These are phyloP conservation scores for Vanilla planifolia DNA, from an alignment of 106 monocot genomes.

Conservation along the genomic window DNA sequence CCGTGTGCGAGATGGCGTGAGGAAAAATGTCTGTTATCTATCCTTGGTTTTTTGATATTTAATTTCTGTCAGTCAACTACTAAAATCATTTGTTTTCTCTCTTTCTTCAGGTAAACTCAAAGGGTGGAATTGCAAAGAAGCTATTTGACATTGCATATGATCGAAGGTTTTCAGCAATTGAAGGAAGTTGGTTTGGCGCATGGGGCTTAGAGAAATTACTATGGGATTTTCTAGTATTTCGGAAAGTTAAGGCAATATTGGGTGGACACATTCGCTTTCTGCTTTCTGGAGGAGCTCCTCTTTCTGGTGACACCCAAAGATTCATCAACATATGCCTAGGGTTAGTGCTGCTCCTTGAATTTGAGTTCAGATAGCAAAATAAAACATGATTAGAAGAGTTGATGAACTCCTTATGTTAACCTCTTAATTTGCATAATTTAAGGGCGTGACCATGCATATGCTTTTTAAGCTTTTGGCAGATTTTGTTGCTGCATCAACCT, in stretches of 20 bases:
- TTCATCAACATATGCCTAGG: conserved; percentile 98
- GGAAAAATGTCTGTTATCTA: conserved; percentile 65
- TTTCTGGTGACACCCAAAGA: conserved; percentile 94
- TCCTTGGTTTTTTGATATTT: background rate
- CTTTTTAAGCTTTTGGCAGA: no score
- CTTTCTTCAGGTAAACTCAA: conserved; percentile 73
- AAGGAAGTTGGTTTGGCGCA: conserved; percentile 99
- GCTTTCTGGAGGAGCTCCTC: conserved; percentile 95
- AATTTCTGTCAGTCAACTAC: background rate
- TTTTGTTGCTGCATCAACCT: no score
- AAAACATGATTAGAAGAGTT: no score
- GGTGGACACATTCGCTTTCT: conserved; percentile 84
- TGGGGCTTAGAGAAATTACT: conserved; percentile 89
- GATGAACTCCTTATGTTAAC: no score
- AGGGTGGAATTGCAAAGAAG: conserved; percentile 82
- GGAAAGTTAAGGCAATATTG: conserved; percentile 85
- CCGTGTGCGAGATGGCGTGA: conserved; percentile 89
- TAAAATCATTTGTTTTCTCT: conserved; percentile 1
- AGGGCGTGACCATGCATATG: no score
- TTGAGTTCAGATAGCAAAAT: background rate
- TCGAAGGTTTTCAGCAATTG: conserved; percentile 78
- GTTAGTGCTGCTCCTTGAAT: conserved; percentile 27
- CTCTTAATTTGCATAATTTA: no score
- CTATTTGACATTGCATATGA: conserved; percentile 84
- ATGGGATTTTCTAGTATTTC: conserved; percentile 91